phyloP scores from a whole-genome alignment of 1,139 yeast species.

The Protomyces gravidus region DNA sequence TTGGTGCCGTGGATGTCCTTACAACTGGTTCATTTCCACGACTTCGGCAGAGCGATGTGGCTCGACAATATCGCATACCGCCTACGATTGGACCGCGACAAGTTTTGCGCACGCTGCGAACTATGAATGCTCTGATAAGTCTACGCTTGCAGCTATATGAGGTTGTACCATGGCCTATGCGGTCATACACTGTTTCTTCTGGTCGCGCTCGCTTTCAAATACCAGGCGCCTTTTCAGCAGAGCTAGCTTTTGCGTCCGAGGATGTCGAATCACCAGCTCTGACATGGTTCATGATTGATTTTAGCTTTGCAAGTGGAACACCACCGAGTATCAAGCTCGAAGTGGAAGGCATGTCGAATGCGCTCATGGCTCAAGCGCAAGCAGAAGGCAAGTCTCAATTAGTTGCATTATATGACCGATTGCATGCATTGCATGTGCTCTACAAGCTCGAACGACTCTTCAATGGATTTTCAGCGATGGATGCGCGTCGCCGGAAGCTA shows the following conservation, averaged over 20 bases:
- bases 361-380: neutral
- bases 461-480: slow-evolving; percentile 13
- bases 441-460: slow-evolving; percentile 28
- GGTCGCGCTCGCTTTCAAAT: slow-evolving; percentile 71
- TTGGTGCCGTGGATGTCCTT: slow-evolving; percentile 80
- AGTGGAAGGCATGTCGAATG: slow-evolving; percentile 35
- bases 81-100: slow-evolving; percentile 53
- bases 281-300: slow-evolving; percentile 70
- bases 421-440: slow-evolving; percentile 43
- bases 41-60: slow-evolving; percentile 7
- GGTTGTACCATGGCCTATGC: slow-evolving; percentile 44
- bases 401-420: slow-evolving; percentile 57
- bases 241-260: slow-evolving; percentile 51
- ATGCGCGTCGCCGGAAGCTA: slow-evolving; percentile 10
- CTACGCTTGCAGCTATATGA: slow-evolving; percentile 66
- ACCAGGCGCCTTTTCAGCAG: slow-evolving; percentile 63
- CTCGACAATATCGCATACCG: slow-evolving; percentile 42
- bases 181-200: slow-evolving; percentile 60
- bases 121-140: slow-evolving; percentile 68
- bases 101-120: slow-evolving; percentile 59
- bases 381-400: slow-evolving; percentile 43
- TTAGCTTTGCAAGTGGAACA: slow-evolving; percentile 43
- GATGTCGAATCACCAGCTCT: slow-evolving; percentile 58
- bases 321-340: slow-evolving; percentile 32
- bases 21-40: slow-evolving; percentile 50